Conservation (phyloP, 2,329 filamentous ascomycete species). For the Paradendryphiella salina region DNA sequence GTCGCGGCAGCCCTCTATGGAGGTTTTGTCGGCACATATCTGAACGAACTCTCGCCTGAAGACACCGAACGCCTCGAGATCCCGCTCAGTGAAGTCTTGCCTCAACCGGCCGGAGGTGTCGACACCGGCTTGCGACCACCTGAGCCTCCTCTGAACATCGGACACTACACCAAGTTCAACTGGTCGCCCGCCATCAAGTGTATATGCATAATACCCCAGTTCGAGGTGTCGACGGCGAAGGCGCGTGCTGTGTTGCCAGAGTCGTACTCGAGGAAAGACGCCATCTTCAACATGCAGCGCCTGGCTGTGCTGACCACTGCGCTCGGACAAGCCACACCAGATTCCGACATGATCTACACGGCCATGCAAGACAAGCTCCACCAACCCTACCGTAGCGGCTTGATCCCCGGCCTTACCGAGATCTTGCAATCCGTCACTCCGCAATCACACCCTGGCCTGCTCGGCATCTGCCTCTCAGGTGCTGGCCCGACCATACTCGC, state of each 20-base stretch:
- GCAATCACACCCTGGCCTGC: conserved; percentile 78
- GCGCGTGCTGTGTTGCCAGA: conserved; percentile 83
- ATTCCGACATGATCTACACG: conserved; percentile 91
- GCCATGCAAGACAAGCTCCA: conserved; percentile 99
- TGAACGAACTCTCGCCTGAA: conserved; percentile 87
- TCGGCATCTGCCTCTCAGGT: conserved; percentile 93
- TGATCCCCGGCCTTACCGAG: conserved; percentile 89
- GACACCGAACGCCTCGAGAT: conserved; percentile 92
- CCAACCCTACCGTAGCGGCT: conserved; percentile 88
- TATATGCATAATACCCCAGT: conserved; percentile 92
- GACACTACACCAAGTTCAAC: conserved; percentile 92
- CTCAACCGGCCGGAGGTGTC: conserved; percentile 83
- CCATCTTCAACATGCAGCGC: conserved; percentile 94
- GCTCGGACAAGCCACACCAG: conserved; percentile 84
- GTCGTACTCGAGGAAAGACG: conserved; percentile 77
- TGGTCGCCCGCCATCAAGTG: conserved; percentile 97
- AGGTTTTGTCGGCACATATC: conserved; percentile 94
- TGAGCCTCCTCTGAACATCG: conserved; percentile 86
- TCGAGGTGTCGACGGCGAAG: conserved; percentile 92
- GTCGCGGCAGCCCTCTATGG: conserved; percentile 94
- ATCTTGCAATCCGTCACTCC: conserved; percentile 92
- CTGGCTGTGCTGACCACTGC: conserved; percentile 89
- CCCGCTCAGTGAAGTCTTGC: conserved; percentile 89
- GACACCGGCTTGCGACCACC: conserved; percentile 88
- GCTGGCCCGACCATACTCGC: conserved; percentile 94